phyloP scores from a whole-genome alignment of 1,284 basidiomycete genomes.

The Rhizoctonia solani region DNA sequence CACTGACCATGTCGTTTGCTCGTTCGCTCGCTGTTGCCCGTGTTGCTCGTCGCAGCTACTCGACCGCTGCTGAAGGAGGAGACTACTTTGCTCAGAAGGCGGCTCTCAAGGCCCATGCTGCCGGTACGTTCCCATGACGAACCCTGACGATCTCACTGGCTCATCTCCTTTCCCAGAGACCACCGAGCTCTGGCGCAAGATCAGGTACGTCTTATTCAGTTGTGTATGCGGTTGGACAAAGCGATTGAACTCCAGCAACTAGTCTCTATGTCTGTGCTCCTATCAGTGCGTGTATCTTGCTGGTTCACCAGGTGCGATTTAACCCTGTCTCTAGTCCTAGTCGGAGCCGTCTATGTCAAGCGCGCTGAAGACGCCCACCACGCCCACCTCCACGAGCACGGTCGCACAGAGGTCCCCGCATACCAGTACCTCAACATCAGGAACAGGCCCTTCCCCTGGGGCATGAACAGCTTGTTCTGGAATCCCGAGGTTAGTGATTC shows the following conservation, averaged over 20 bases:
- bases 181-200: constrained; percentile 80
- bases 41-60: constrained; percentile 28
- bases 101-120: constrained; percentile 68
- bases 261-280: constrained; percentile 79
- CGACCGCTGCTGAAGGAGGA: constrained; percentile 33
- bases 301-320: constrained; percentile 28
- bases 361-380: constrained; percentile 75
- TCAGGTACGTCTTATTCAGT: constrained; percentile 57
- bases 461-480: constrained; percentile 78
- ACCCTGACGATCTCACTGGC: constrained; percentile 7
- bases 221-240: background rate
- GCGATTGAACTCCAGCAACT: constrained; percentile 12
- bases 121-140: constrained; percentile 51
- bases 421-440: constrained; percentile 80
- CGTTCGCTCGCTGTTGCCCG: constrained; percentile 29
- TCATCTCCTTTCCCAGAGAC: constrained; percentile 56
- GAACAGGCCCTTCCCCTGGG: constrained; percentile 80
- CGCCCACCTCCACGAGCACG: constrained; percentile 60
- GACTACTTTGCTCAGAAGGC: constrained; percentile 51
- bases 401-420: constrained; percentile 67
- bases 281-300: constrained; percentile 47
- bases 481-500: constrained; percentile 62
- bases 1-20: constrained; percentile 22
- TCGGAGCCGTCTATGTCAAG: constrained; percentile 70
- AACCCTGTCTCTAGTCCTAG: constrained; percentile 55